phyloP scores from a whole-genome alignment of 176 grass and related monocot species.

The Urochloa ruziziensis region DNA sequence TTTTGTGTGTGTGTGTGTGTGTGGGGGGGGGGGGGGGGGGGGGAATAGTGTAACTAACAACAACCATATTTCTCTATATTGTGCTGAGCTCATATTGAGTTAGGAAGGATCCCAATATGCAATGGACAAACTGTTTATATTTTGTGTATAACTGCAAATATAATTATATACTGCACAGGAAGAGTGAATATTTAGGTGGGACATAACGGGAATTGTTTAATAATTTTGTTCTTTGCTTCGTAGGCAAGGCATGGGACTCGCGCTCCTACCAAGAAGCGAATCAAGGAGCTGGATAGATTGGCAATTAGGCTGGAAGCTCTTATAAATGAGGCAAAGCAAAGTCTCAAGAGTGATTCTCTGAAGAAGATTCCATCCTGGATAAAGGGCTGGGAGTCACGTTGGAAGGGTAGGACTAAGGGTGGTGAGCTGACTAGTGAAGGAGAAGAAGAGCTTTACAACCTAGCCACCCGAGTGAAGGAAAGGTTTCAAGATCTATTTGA shows the following conservation, averaged over 20 bases:
- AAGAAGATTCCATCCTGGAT: slow-evolving; percentile 74
- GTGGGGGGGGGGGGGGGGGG: too few species aligned
- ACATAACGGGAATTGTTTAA: background rate
- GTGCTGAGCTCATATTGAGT: background rate
- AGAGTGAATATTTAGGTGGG: background rate
- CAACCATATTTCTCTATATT: background rate
- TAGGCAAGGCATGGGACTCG: slow-evolving; percentile 95
- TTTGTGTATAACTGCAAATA: background rate
- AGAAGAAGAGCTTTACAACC: slow-evolving; percentile 74
- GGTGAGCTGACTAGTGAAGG: slow-evolving; percentile 82
- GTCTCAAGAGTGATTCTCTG: slow-evolving; percentile 24
- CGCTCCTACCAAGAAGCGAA: slow-evolving; percentile 78
- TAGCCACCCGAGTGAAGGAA: slow-evolving; percentile 71
- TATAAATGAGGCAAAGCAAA: slow-evolving; percentile 49
- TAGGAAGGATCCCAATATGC: background rate
- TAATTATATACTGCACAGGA: background rate
- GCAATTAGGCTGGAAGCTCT: slow-evolving; percentile 49
- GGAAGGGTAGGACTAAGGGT: slow-evolving; percentile 74
- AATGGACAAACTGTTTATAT: background rate
- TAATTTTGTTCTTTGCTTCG: background rate
- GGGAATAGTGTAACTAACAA: background rate
- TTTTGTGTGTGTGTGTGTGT: too few species aligned
- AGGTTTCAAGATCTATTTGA: slow-evolving; percentile 72
- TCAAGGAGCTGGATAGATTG: slow-evolving; percentile 82
- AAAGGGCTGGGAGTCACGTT: slow-evolving; percentile 75